Evolutionary conservation across 1,139 yeast species (phyloP).

Genomic region (Sugiyamaella castrensis): DNA sequence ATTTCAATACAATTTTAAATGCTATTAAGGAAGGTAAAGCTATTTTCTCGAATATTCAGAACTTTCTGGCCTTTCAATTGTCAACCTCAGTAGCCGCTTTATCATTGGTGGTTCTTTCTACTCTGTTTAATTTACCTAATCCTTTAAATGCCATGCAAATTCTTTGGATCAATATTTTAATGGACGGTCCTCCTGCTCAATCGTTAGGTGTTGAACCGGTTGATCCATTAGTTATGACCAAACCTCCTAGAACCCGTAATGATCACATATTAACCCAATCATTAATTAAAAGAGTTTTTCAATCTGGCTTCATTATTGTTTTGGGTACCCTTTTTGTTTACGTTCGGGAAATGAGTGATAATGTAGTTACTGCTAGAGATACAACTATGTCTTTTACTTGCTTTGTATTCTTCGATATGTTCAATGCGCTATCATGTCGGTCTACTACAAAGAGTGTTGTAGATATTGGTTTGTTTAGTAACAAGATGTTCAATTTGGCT

Average conservation of each 20-base stretch:
- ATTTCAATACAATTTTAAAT: conserved; percentile 83
- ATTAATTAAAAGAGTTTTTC: conserved; percentile 68
- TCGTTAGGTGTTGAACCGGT: conserved; percentile 97
- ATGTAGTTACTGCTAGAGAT: conserved; percentile 82
- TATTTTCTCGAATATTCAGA: conserved; percentile 89
- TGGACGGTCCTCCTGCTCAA: conserved; percentile 99
- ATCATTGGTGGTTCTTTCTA: conserved; percentile 80
- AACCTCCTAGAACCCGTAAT: conserved; percentile 85
- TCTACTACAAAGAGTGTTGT: conserved; percentile 79
- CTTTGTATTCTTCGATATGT: conserved; percentile 92
- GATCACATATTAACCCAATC: conserved; percentile 74
- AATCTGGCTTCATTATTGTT: conserved; percentile 67
- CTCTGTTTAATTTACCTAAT: conserved; percentile 82
- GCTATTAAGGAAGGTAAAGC: conserved; percentile 98
- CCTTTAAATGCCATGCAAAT: conserved; percentile 99
- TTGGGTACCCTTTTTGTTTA: conserved; percentile 84
- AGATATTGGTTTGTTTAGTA: conserved; percentile 67
- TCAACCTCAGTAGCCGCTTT: conserved; percentile 95
- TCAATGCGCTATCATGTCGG: conserved; percentile 90
- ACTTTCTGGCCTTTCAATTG: conserved; percentile 88
- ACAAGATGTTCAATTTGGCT: conserved; percentile 89
- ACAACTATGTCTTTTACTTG: conserved; percentile 99
- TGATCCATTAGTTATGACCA: conserved; percentile 88
- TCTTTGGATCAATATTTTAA: conserved; percentile 91
- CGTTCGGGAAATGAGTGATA: conserved; percentile 77